Evolutionary conservation across 306 rosid genomes (phyloP).

Genomic region (Vicia sativa): DNA sequence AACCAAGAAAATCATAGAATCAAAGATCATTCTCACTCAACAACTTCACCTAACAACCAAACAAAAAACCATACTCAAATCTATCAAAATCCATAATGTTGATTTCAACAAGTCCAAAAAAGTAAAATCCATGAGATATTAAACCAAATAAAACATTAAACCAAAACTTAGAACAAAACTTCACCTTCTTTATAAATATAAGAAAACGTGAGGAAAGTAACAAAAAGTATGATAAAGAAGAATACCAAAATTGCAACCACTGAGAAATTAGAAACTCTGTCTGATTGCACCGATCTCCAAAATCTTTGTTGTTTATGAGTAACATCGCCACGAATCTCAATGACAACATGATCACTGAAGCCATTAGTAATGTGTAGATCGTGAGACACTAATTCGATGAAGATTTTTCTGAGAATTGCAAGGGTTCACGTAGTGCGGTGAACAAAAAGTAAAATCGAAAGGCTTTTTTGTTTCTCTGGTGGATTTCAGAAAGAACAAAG

Average conservation of each 20-base stretch:
- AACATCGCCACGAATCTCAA: slow-evolving; percentile 64
- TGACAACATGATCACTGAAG: slow-evolving; percentile 59
- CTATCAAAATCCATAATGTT: slow-evolving; percentile 27
- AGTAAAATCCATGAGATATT: slow-evolving; percentile 6
- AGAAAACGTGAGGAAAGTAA: slow-evolving; percentile 63
- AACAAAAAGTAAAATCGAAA: too few species aligned
- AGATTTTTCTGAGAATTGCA: too few species aligned
- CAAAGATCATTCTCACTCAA: slow-evolving; percentile 25
- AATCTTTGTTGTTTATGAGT: slow-evolving; percentile 47
- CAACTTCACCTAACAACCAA: slow-evolving; percentile 36
- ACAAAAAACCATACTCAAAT: slow-evolving; percentile 20
- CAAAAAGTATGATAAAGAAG: slow-evolving; percentile 58
- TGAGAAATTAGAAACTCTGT: slow-evolving; percentile 45
- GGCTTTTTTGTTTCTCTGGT: too few species aligned
- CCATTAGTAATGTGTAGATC: slow-evolving; percentile 62
- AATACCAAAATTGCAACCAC: slow-evolving; percentile 50
- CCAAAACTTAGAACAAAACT: slow-evolving; percentile 37
- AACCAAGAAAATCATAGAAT: slow-evolving; percentile 19
- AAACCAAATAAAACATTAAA: slow-evolving; percentile 5
- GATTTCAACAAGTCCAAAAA: slow-evolving; percentile 22
- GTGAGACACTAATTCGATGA: slow-evolving; percentile 33
- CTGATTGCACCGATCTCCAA: slow-evolving; percentile 82
- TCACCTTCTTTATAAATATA: slow-evolving; percentile 57
- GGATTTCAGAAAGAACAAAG: too few species aligned
- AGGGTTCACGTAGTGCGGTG: too few species aligned